A percentile compares a stretch with the other conserved stretches of the same genome.
These are phyloP conservation scores for Pythium volutum DNA, from an alignment of 352 stramenopile genomes.

Conservation along the genomic window DNA sequence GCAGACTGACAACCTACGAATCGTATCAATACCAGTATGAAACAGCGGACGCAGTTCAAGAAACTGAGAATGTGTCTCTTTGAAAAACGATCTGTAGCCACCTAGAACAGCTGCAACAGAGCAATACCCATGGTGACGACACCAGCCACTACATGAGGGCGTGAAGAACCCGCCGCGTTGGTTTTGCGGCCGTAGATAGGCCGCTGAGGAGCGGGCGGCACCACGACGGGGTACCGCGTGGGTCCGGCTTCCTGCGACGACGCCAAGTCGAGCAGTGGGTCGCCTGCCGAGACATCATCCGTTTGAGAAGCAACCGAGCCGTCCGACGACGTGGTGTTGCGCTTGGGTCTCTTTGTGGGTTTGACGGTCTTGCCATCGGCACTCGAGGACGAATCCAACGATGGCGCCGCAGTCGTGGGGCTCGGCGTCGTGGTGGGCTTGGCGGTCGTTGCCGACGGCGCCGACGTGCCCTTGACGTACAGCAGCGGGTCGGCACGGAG, in stretches of 20 bases:
- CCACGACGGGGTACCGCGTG: not conserved
- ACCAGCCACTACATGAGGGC: not conserved
- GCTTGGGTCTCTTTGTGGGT: not conserved
- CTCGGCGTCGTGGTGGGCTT: slow-evolving; percentile 15
- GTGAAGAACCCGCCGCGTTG: not conserved
- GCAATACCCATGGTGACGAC: not conserved
- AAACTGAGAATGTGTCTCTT: no score
- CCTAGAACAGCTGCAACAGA: not conserved
- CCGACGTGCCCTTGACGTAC: not conserved
- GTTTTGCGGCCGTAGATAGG: not conserved
- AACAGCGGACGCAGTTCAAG: no score
- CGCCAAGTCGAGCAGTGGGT: not conserved
- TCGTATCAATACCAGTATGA: no score
- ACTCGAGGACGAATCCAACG: not conserved
- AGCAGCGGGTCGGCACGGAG: slow-evolving; percentile 14
- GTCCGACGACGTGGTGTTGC: not conserved
- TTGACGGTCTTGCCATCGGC: not conserved
- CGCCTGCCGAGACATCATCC: not conserved
- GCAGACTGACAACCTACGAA: no score
- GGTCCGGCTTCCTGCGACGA: not conserved
- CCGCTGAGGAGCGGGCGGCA: no score
- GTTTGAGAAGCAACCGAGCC: not conserved
- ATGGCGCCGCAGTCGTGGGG: not conserved
- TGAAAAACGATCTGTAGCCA: no score
- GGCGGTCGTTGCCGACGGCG: slow-evolving; percentile 5